Evolutionary conservation across 1,139 yeast genomes (phyloP).

Genomic region (Zygosaccharomyces sapae): DNA sequence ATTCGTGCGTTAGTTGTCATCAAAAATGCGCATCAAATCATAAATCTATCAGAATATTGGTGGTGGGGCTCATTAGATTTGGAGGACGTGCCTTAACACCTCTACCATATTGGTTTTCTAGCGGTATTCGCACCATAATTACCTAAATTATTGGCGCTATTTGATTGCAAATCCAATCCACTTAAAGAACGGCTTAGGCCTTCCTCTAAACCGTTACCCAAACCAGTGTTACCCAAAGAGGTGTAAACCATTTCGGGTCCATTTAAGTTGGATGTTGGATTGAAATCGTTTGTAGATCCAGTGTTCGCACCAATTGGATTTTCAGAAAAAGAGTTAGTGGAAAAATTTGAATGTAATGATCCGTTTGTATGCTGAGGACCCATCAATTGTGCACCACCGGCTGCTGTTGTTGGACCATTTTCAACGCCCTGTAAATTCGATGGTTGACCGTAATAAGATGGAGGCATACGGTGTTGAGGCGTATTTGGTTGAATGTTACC

Average conservation of each 20-base stretch:
- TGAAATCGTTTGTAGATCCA: constrained; percentile 11
- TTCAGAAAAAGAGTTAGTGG: constrained; percentile 33
- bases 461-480: constrained; percentile 20
- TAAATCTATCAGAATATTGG: constrained; percentile 13
- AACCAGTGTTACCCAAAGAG: constrained; percentile 17
- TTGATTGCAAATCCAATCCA: constrained; percentile 32
- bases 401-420: neutral
- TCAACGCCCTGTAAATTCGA: constrained; percentile 11
- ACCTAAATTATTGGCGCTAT: constrained; percentile 10
- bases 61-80: neutral
- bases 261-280: constrained; percentile 7
- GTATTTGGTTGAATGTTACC: constrained; percentile 22
- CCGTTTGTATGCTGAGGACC: constrained; percentile 36
- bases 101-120: constrained; percentile 17
- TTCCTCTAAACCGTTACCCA: constrained; percentile 30
- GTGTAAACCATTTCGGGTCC: constrained; percentile 21
- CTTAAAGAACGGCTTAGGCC: constrained; percentile 35
- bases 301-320: neutral
- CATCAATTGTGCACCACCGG: constrained; percentile 16
- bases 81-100: neutral
- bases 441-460: constrained; percentile 16
- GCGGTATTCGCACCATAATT: constrained; percentile 7
- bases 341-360: constrained; percentile 34
- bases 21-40: constrained; percentile 11
- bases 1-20: constrained; percentile 13